A percentile compares a stretch with the other conserved stretches of the same genome.
These are phyloP conservation scores for Limonium bicolor DNA, from an alignment of 148 eudicot genomes.

Conservation along the genomic window DNA sequence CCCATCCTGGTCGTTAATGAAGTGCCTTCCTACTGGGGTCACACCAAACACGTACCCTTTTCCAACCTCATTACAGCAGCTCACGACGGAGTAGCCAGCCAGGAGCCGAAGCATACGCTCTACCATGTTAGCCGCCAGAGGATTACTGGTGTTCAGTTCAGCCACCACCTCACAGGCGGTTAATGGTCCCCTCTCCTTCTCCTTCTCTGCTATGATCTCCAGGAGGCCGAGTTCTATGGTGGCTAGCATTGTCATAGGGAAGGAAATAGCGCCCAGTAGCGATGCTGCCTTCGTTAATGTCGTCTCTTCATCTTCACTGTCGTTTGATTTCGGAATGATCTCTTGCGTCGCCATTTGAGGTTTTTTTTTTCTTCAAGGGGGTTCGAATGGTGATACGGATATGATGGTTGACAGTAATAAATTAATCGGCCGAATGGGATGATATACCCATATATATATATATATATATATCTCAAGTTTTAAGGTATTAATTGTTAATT, in stretches of 20 bases:
- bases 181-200: conserved; percentile 10
- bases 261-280: conserved; percentile 5
- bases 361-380: too few species aligned
- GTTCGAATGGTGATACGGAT: too few species aligned
- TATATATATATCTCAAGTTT: too few species aligned
- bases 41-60: conserved; percentile 14
- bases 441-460: too few species aligned
- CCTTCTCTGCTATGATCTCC: conserved; percentile 15
- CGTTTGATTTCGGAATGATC: too few species aligned
- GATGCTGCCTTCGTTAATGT: conserved; percentile 3
- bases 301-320: conserved; percentile 1
- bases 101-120: conserved; percentile 32
- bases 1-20: conserved; percentile 18
- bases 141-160: conserved; percentile 10
- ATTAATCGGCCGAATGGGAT: too few species aligned
- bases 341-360: too few species aligned
- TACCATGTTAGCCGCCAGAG: conserved; percentile 18
- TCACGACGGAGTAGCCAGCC: conserved; percentile 15
- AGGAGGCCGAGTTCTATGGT: conserved; percentile 18
- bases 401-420: too few species aligned
- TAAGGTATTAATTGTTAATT: too few species aligned
- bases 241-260: conserved; percentile 15
- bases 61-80: conserved; percentile 4
- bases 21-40: conserved; percentile 13
- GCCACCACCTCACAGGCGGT: conserved; percentile 15